These are phyloP conservation scores for Neopestalotiopsis sp. DNA, from an alignment of 2,329 filamentous ascomycete genomes.

Conservation along the genomic window DNA sequence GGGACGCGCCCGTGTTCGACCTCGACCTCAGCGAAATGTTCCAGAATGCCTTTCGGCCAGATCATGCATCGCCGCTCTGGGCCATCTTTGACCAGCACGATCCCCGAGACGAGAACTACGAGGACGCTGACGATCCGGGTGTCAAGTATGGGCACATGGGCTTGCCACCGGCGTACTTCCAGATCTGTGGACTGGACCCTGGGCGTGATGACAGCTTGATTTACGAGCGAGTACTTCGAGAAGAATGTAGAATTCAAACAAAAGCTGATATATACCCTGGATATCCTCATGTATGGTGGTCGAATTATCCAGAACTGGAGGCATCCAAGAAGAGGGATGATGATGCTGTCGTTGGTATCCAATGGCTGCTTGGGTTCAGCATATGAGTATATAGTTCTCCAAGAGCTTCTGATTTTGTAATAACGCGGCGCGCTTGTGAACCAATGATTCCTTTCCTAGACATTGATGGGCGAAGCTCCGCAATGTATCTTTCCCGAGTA, in stretches of 20 bases:
- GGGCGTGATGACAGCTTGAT: conserved; percentile 17
- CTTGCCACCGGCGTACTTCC: conserved; percentile 16
- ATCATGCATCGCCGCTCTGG: conserved; percentile 13
- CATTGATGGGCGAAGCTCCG: too few relatives aligned
- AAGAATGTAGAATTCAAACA: conserved; percentile 8
- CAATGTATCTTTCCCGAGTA: too few relatives aligned
- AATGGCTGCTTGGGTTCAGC: neutral
- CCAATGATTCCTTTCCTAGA: too few relatives aligned
- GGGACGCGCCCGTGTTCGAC: conserved; percentile 7
- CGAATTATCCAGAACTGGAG: neutral
- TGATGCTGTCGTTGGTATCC: neutral
- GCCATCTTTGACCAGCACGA: conserved; percentile 12
- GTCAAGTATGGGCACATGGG: conserved; percentile 9
- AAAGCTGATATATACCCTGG: conserved; percentile 6
- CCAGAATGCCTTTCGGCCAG: neutral
- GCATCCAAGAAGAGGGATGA: conserved; percentile 4
- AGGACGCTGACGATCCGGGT: neutral
- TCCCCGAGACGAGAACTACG: neutral
- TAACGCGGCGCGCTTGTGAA: too few relatives aligned
- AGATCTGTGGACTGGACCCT: conserved; percentile 15
- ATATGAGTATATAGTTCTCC: neutral
- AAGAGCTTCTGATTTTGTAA: too few relatives aligned
- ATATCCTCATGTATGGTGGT: conserved; percentile 13
- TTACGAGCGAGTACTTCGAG: conserved; percentile 14
- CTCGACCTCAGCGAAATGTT: conserved; percentile 1